Base-by-base conservation (phyloP, 768 basidiomycete genomes). In the Lentinula detonsa region DNA sequence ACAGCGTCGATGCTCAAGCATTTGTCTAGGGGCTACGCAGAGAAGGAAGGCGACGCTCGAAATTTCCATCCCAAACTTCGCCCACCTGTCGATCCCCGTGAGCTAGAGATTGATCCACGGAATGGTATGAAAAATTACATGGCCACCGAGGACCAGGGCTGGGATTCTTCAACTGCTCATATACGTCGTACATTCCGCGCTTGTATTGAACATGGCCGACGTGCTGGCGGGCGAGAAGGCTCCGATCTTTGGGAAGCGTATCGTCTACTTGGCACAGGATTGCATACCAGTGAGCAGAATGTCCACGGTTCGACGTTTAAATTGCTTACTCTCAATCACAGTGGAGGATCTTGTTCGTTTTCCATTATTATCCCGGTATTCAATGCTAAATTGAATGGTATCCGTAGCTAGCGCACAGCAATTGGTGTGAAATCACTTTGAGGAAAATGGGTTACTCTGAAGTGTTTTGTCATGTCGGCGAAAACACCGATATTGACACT, bases 61-160 rank as follows among this genome's bases (percentile, higher is more conserved):
- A 75, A 75, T 64, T 85, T 83, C 68, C 85, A 94, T 69, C 81
- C 84, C 1, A 83, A 87, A 58, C 81, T 93, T 45, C 83, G 92
- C 46, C 87, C 87, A 11, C 91, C 90, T 2, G 87, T 93, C 35
- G 76, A 87, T 59, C 75, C 74, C n/a, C 74, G 79, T 49, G 91
- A 94, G 69, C 80, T 92, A 16, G 85, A 91, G 67, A 82, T 93
- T 40, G 90, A 94, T 66, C 75, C 78, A n/a, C 74, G 77, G 16
- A 91, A 84, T 2, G 91, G 91, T 3, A 92, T 93, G 90, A 91
- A 91, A 87, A 92, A 88, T 61, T 91, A 90, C 71, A 92, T 93
- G 76, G 89, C 88, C 2, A 86, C 87, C 42, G 82, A 85, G 66
- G 74, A 79, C 57, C 75, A 80, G 52, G 79, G 80, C 39, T 93